phyloP scores from a whole-genome alignment of 352 stramenopile species.

The Peronospora belbahrii region DNA sequence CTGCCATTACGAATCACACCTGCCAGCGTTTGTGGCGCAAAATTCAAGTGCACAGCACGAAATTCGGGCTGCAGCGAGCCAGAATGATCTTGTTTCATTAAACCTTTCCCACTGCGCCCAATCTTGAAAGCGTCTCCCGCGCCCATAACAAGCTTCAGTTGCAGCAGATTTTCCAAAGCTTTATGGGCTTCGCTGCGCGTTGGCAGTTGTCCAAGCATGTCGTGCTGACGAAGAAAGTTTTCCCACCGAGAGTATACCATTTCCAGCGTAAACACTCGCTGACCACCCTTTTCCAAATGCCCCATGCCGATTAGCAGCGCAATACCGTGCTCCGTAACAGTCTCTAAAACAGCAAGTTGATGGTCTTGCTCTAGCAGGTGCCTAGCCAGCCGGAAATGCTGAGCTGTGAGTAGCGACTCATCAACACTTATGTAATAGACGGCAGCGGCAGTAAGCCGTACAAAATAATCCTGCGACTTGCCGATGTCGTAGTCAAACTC shows the following conservation, averaged over 20 bases:
- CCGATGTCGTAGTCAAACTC: conserved; percentile 75
- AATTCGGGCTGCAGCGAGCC: conserved; percentile 65
- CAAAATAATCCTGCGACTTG: conserved; percentile 59
- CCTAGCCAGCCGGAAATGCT: conserved; percentile 47
- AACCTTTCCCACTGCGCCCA: conserved; percentile 24
- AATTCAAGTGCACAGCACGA: conserved; percentile 63
- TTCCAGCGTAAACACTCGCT: conserved; percentile 67
- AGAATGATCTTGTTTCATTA: conserved; percentile 16
- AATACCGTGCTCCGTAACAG: conserved; percentile 58
- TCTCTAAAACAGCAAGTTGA: conserved; percentile 62
- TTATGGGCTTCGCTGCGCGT: conserved; percentile 64
- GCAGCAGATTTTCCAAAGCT: conserved; percentile 66
- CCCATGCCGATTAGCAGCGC: conserved; percentile 73
- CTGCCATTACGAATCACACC: conserved; percentile 69
- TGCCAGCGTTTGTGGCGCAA: conserved; percentile 59
- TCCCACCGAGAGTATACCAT: conserved; percentile 81
- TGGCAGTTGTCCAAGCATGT: conserved; percentile 52
- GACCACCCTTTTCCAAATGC: conserved; percentile 57
- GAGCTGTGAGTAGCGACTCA: conserved; percentile 27
- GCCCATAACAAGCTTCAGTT: conserved; percentile 65
- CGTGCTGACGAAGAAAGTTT: conserved; percentile 71
- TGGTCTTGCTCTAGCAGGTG: conserved; percentile 62
- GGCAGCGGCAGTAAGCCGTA: conserved; percentile 43
- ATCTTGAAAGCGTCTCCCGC: conserved; percentile 68
- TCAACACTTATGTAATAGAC: conserved; percentile 38